Conservation (phyloP, 306 rosid genomes). For the Begonia peltatifolia region DNA sequence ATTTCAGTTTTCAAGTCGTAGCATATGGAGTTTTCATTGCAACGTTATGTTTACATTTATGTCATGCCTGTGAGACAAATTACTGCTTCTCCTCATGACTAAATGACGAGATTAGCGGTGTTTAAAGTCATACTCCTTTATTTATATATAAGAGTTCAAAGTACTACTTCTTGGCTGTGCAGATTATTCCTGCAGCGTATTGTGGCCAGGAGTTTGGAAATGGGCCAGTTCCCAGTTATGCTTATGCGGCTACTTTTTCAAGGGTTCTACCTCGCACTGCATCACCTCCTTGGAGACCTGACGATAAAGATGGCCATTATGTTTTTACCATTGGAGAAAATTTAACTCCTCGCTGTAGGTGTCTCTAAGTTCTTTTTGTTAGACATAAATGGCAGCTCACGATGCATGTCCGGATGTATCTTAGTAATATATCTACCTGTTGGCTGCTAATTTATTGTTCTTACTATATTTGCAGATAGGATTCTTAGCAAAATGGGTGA, state of each 20-base stretch:
- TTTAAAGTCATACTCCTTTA: too few species aligned
- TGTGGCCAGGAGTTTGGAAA: constrained; percentile 23
- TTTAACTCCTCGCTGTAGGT: constrained; percentile 27
- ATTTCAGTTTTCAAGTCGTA: too few species aligned
- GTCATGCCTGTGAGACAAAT: too few species aligned
- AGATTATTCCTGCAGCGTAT: not conserved
- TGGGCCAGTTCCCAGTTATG: constrained; percentile 15
- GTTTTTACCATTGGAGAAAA: constrained; percentile 28
- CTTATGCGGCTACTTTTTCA: constrained; percentile 17
- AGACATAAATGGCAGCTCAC: not conserved
- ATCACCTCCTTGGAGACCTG: constrained; percentile 38
- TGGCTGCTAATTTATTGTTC: not conserved
- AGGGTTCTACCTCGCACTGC: constrained; percentile 21
- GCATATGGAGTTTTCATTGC: too few species aligned
- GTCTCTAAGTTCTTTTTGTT: not conserved
- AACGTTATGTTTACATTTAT: too few species aligned
- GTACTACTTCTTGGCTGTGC: too few species aligned
- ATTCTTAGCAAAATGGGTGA: constrained; percentile 37
- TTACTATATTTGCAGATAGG: constrained; percentile 19
- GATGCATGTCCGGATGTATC: too few species aligned
- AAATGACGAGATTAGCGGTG: too few species aligned
- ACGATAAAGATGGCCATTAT: constrained; percentile 36
- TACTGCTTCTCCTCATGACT: too few species aligned
- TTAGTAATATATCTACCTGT: too few species aligned
- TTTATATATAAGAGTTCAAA: too few species aligned